These are phyloP conservation scores for Citrus inodora DNA, from an alignment of 345 rosid species.

Conservation along the genomic window DNA sequence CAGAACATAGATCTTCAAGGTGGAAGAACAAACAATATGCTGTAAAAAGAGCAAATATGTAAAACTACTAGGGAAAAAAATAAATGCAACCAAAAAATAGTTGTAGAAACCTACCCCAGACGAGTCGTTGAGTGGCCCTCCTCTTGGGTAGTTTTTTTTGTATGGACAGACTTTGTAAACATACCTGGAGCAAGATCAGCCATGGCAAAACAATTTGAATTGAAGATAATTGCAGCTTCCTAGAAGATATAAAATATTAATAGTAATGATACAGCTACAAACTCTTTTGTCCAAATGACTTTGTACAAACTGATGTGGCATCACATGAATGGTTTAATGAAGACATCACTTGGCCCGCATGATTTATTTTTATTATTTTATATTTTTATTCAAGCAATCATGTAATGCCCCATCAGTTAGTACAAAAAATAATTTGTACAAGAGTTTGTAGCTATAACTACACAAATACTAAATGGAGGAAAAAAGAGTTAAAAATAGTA, in stretches of 20 bases:
- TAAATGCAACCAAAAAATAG: slow-evolving; percentile 1
- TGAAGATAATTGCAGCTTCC: background rate
- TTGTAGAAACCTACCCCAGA: slow-evolving; percentile 62
- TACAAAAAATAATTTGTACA: too few species aligned
- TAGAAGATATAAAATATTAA: background rate
- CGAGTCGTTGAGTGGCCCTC: slow-evolving; percentile 67
- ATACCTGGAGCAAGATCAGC: slow-evolving; percentile 49
- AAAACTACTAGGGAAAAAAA: background rate
- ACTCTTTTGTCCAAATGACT: too few species aligned
- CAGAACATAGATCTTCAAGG: background rate
- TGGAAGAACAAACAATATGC: slow-evolving; percentile 2
- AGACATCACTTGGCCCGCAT: too few species aligned
- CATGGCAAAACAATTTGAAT: slow-evolving; percentile 11
- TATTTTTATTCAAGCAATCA: too few species aligned
- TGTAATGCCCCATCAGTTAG: too few species aligned
- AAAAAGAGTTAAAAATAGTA: slow-evolving; percentile 10
- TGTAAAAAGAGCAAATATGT: background rate
- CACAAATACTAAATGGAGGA: background rate
- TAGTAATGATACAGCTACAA: too few species aligned
- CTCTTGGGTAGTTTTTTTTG: slow-evolving; percentile 81
- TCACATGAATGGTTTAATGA: too few species aligned
- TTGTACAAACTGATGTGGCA: too few species aligned
- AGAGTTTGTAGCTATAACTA: too few species aligned
- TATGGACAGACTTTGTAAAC: slow-evolving; percentile 88
- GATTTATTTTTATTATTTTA: too few species aligned